These are phyloP conservation scores for Aspergillus sparsus DNA, from an alignment of 495 filamentous ascomycete genomes.

Conservation along the genomic window DNA sequence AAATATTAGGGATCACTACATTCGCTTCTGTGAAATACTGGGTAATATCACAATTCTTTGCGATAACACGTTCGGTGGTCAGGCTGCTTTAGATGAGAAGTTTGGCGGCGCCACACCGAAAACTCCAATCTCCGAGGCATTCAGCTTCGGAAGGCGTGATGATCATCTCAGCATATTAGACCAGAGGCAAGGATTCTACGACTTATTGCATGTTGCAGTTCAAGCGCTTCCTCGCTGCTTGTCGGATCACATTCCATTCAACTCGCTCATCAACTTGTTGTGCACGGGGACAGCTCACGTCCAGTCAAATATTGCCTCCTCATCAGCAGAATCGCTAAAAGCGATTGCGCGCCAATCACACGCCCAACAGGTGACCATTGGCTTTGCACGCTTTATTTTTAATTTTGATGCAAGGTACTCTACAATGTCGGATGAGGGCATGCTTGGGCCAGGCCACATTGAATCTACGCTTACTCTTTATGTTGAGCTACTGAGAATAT, in stretches of 20 bases:
- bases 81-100: slow-evolving; percentile 93
- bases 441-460: slow-evolving; percentile 93
- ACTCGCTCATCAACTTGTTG: slow-evolving; percentile 89
- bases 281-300: slow-evolving; percentile 97
- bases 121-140: slow-evolving; percentile 91
- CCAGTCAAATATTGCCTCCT: slow-evolving; percentile 85
- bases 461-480: slow-evolving; percentile 92
- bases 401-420: slow-evolving; percentile 96
- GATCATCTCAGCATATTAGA: slow-evolving; percentile 73
- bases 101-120: slow-evolving; percentile 83
- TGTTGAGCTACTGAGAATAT: slow-evolving; percentile 90
- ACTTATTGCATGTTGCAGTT: slow-evolving; percentile 91
- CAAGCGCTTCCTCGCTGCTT: slow-evolving; percentile 92
- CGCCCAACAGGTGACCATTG: slow-evolving; percentile 94
- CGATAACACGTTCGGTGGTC: slow-evolving; percentile 94
- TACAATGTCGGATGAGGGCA: slow-evolving; percentile 96
- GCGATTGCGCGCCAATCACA: slow-evolving; percentile 91
- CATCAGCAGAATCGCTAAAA: slow-evolving; percentile 89
- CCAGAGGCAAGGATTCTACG: slow-evolving; percentile 92
- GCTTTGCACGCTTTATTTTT: slow-evolving; percentile 96
- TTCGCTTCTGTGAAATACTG: slow-evolving; percentile 88
- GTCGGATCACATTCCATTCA: slow-evolving; percentile 87
- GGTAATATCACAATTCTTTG: slow-evolving; percentile 95
- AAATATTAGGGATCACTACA: slow-evolving; percentile 77
- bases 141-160: slow-evolving; percentile 82